Evolutionary conservation across 176 grass and related monocot genomes (phyloP).

Genomic region (Avena eriantha): DNA sequence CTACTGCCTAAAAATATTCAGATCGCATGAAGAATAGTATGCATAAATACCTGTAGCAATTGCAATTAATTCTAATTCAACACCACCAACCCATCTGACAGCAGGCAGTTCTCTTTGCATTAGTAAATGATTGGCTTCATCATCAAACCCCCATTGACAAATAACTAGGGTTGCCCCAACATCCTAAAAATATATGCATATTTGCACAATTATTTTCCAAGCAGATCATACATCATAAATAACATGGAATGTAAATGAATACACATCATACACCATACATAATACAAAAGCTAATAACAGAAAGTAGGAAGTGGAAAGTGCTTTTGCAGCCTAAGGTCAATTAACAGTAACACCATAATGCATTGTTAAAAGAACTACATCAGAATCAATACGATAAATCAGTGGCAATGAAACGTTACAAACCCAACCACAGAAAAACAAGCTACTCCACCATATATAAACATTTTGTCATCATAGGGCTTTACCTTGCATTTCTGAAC

Average conservation of each 20-base stretch:
- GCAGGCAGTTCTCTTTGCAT: slow-evolving; percentile 93
- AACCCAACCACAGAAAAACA: neutral
- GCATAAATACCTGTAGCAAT: slow-evolving; percentile 82
- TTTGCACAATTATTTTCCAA: neutral
- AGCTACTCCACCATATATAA: neutral
- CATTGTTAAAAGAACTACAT: neutral
- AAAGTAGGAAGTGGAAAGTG: neutral
- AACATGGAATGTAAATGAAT: neutral
- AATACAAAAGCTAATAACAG: neutral
- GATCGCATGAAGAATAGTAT: neutral
- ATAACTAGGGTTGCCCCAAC: slow-evolving; percentile 96
- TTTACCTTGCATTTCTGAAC: slow-evolving; percentile 99
- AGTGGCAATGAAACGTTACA: neutral
- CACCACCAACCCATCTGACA: slow-evolving; percentile 99
- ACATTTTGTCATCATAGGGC: neutral
- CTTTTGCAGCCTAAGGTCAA: neutral
- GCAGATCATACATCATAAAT: slow-evolving; percentile 17
- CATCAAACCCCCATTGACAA: slow-evolving; percentile 99
- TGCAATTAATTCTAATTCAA: slow-evolving; percentile 97
- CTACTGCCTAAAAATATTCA: neutral
- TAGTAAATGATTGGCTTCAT: slow-evolving; percentile 97
- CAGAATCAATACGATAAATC: slow-evolving; percentile 27
- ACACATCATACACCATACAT: neutral
- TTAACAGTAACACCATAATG: neutral
- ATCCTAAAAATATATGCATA: slow-evolving; percentile 60